These are phyloP conservation scores for Aspergillus sp. DNA, from an alignment of 2,329 filamentous ascomycete genomes.

Conservation along the genomic window DNA sequence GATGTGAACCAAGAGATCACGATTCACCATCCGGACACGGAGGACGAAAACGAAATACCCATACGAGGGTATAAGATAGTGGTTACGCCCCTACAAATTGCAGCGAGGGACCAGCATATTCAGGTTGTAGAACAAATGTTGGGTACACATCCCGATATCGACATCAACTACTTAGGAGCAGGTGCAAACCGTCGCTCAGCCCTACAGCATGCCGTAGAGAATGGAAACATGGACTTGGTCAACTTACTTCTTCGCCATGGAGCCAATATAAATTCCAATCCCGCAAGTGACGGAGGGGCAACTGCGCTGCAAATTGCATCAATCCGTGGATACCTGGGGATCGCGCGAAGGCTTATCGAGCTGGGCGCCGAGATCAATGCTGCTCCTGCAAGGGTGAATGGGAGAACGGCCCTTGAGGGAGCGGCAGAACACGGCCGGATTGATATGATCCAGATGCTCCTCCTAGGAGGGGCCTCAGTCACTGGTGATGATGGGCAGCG, in stretches of 20 bases:
- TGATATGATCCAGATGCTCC: slow-evolving; percentile 28
- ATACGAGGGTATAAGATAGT: no score
- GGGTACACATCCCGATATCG: no score
- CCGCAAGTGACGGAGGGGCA: slow-evolving; percentile 13
- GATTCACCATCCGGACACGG: no score
- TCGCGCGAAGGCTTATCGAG: slow-evolving; percentile 20
- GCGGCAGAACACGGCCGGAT: slow-evolving; percentile 30
- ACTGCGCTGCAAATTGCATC: slow-evolving; percentile 30
- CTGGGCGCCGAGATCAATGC: slow-evolving; percentile 24
- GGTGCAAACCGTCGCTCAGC: background rate
- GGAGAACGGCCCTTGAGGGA: slow-evolving; percentile 28
- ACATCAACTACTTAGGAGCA: slow-evolving; percentile 10
- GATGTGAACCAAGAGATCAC: no score
- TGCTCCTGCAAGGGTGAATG: slow-evolving; percentile 12
- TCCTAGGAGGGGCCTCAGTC: slow-evolving; percentile 22
- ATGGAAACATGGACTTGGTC: slow-evolving; percentile 17
- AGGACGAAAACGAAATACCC: no score
- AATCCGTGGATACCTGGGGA: slow-evolving; percentile 24
- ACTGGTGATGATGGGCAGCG: slow-evolving; percentile 6
- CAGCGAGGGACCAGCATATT: no score
- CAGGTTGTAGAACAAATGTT: no score
- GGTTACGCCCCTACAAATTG: no score
- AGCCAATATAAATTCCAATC: slow-evolving; percentile 4
- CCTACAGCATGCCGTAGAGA: slow-evolving; percentile 18
- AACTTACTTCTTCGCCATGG: slow-evolving; percentile 17